These are phyloP conservation scores for Colletotrichum lindemuthianum DNA, from an alignment of 2,329 filamentous ascomycete genomes.

Conservation along the genomic window DNA sequence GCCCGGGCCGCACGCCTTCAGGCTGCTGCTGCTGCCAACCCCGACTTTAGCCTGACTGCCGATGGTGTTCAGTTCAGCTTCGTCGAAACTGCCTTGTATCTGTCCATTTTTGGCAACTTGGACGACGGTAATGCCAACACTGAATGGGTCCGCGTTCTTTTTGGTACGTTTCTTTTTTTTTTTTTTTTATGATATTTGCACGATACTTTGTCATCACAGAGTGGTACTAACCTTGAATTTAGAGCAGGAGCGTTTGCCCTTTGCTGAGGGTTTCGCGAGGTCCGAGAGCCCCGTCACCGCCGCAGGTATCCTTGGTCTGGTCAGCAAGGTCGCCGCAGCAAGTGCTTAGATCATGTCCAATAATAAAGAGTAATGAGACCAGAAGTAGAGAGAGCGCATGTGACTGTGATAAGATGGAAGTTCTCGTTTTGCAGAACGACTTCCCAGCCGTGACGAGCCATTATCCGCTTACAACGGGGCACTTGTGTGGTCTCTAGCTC, in stretches of 20 bases:
- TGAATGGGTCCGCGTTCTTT: slow-evolving; percentile 37
- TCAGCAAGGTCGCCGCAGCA: slow-evolving; percentile 28
- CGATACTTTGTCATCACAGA: no score
- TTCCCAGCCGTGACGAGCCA: no score
- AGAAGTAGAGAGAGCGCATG: neutral
- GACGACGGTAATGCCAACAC: slow-evolving; percentile 37
- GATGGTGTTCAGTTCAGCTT: slow-evolving; percentile 36
- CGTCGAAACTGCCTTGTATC: slow-evolving; percentile 39
- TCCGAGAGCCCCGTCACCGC: slow-evolving; percentile 26
- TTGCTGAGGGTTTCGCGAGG: slow-evolving; percentile 31
- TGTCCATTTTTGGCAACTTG: slow-evolving; percentile 38
- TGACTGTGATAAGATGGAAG: no score
- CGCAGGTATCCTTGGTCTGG: slow-evolving; percentile 28
- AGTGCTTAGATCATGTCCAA: neutral
- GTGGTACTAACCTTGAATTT: neutral
- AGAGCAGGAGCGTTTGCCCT: slow-evolving; percentile 35
- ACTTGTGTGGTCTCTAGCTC: no score
- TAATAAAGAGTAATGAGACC: neutral
- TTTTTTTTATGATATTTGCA: neutral
- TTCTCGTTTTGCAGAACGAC: no score
- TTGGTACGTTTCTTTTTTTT: slow-evolving; percentile 26
- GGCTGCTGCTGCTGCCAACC: slow-evolving; percentile 40
- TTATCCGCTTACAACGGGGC: no score
- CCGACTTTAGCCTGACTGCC: slow-evolving; percentile 37
- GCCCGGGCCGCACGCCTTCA: slow-evolving; percentile 41